Evolutionary conservation across 2,329 filamentous ascomycete genomes (phyloP), one percentile per base, ranked within the genome.

Genomic region (Xylaria sp.): DNA sequence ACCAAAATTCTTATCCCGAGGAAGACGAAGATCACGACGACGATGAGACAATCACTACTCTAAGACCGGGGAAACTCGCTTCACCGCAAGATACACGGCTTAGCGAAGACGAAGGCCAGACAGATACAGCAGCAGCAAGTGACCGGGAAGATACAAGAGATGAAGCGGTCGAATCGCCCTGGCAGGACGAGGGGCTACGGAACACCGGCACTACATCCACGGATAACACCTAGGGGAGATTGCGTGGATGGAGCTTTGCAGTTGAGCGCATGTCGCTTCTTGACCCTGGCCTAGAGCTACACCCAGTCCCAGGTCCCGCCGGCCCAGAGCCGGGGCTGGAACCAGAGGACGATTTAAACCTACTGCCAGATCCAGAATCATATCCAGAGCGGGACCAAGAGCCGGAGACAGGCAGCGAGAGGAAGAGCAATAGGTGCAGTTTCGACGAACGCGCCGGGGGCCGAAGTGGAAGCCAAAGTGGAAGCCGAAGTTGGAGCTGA

Each of bases 31-130:
- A 61, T 17, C 45, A 63, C 2, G 19, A 51, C 17, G 54, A 51
- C 17, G 55, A 62, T 11, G 67, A 60, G 3, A 57, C 45, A 21
- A 66, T 65, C 39, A 61, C 39, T 2, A 70, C 60, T 6, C 30
- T 69, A 0, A 58, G 59, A 47, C 61, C 61, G 2, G 53, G 19
- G 4, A 50, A 57, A 48, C 9, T 45, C 4, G 3, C 65, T 14
- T 74, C 66, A 32, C 75, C 66, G 64, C 70, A 68, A 27, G 69
- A 62, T 27, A 21, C 14, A 36, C 67, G 11, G 2, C 47, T 50
- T 4, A 63, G 42, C 14, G 64, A 67, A 11, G 66, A 73, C 19
- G 73, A 71, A 36, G 67, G 69, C 11, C 67, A 67, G 7, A 61
- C 64, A 32, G 68, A 67, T 19, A 17, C n/a, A 36, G 21, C 45